These are phyloP conservation scores for Curvularia spicifera DNA, from an alignment of 2,329 filamentous ascomycete genomes.

Conservation along the genomic window DNA sequence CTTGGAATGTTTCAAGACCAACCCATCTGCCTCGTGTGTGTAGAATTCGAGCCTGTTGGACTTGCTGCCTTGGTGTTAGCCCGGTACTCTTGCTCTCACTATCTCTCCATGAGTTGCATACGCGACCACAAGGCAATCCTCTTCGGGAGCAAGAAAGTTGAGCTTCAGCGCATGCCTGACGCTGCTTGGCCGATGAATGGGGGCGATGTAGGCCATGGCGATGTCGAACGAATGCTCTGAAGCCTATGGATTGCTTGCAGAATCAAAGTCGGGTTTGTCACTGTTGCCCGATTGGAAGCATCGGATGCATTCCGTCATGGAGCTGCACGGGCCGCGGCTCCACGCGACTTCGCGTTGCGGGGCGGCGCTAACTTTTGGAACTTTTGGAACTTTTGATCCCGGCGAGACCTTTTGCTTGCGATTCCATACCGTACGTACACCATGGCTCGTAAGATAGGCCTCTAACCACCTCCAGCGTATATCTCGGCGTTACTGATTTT, in stretches of 20 bases:
- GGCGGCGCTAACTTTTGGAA: conserved; percentile 25
- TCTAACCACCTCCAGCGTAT: conserved; percentile 4
- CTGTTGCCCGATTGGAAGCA: conserved; percentile 12
- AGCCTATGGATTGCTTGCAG: conserved; percentile 16
- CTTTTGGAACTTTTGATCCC: conserved; percentile 27
- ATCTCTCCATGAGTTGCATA: conserved; percentile 56
- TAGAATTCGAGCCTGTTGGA: conserved; percentile 88
- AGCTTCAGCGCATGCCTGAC: conserved; percentile 86
- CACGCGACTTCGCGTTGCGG: conserved; percentile 31
- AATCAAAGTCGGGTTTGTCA: conserved; percentile 3
- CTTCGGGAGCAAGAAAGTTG: conserved; percentile 73
- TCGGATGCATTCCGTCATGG: conserved; percentile 43
- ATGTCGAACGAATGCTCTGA: conserved; percentile 6
- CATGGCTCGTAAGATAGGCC: conserved; percentile 39
- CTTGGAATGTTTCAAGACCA: conserved; percentile 68
- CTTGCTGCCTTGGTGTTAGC: conserved; percentile 60
- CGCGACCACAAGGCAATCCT: conserved; percentile 87
- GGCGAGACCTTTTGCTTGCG: conserved; percentile 14
- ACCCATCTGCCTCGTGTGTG: conserved; percentile 67
- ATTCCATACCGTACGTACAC: conserved; percentile 10
- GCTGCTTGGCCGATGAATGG: conserved; percentile 90
- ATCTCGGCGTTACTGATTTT: conserved; percentile 11
- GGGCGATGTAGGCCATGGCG: conserved; percentile 89
- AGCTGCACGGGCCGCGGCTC: conserved; percentile 25
- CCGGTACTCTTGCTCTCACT: not conserved